Evolutionary conservation across 371 early-diverging fungal genomes (phyloP), one percentile per base, ranked within the genome.

Genomic region (Rhizopus microsporus): DNA sequence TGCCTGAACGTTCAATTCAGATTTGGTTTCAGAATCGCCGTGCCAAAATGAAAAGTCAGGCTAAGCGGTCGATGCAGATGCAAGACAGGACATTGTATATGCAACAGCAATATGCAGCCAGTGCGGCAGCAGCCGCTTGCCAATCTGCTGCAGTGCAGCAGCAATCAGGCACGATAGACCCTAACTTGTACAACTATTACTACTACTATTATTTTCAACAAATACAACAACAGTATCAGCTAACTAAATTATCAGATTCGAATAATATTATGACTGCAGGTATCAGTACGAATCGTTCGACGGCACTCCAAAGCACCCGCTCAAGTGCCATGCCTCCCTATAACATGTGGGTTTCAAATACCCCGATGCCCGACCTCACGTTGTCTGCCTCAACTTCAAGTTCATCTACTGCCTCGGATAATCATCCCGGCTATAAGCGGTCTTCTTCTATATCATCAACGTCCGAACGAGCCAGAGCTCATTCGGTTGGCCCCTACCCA

Each of bases 1-100:
- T 97, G 96, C 89, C 95, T 16, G 88, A 88, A 56, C 84, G 94
- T 60, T 73, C 77, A 8, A 94, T 99, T 56, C 96, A 98, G 72
- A 94, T 98, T 61, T 98, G 99, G 99, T 99, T 99, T 83, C 99
- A 99, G 73, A 99, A 98, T 84, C 86, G 94, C 60, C 87, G 99
- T 33, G 95, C 96, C 32, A 96, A 95, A 69, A 88, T 88, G 15
- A 96, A 94, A 74, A 88, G 79, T 51, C 80, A 80, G 52, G 80
- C 80, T n/a, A 82, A 83, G 59, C 59, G 79, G 17, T 72, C 81
- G 8, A 31, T 47, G 31, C 56, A 65, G 9, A 23, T 49, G 17
- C 56, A 57, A 56, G 60, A 65, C 30, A 46, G 47, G 0, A 71
- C 79, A 23, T 64, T 80, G 12, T 81, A 82, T 56, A 75, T 81